Percentiles rank a stretch among this genome's conserved stretches.
Evolutionary conservation across 2,329 filamentous ascomycete species (phyloP).

Genomic region (Fusarium euwallaceae): DNA sequence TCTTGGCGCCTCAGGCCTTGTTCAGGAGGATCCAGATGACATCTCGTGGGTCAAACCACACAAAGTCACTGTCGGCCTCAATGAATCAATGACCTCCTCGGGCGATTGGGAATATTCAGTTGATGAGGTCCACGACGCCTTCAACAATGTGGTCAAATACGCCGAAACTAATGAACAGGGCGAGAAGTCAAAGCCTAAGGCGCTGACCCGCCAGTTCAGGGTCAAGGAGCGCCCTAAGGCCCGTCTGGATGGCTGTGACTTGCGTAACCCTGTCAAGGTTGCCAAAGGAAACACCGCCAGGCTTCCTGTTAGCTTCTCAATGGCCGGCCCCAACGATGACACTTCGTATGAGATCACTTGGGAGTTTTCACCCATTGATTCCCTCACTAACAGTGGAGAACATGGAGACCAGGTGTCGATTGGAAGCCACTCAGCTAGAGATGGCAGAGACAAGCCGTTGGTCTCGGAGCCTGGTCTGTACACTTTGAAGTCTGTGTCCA

Average conservation of each 20-base stretch:
- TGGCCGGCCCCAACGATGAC: constrained; percentile 70
- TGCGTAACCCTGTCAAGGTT: constrained; percentile 84
- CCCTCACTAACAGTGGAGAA: constrained; percentile 77
- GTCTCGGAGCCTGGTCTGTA: constrained; percentile 89
- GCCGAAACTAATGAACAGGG: constrained; percentile 74
- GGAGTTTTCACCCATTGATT: constrained; percentile 82
- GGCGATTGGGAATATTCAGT: constrained; percentile 92
- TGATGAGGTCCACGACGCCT: constrained; percentile 91
- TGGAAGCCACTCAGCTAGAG: constrained; percentile 72
- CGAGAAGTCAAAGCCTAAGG: constrained; percentile 71
- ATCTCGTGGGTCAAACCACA: constrained; percentile 85
- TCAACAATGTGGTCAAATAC: constrained; percentile 89
- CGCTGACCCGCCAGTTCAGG: constrained; percentile 81
- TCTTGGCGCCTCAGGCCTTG: constrained; percentile 71
- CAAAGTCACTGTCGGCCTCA: constrained; percentile 83
- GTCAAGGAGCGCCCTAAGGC: constrained; percentile 89
- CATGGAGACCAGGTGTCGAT: constrained; percentile 71
- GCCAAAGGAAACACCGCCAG: constrained; percentile 77
- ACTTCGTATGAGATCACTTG: constrained; percentile 82
- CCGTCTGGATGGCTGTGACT: constrained; percentile 80
- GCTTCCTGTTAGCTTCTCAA: constrained; percentile 79
- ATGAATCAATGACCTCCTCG: constrained; percentile 85
- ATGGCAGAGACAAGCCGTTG: constrained; percentile 70
- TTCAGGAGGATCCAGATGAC: constrained; percentile 74
- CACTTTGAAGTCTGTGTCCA: constrained; percentile 83